Conservation (phyloP, 1,139 yeast species). For the Yamadazyma triangularis region DNA sequence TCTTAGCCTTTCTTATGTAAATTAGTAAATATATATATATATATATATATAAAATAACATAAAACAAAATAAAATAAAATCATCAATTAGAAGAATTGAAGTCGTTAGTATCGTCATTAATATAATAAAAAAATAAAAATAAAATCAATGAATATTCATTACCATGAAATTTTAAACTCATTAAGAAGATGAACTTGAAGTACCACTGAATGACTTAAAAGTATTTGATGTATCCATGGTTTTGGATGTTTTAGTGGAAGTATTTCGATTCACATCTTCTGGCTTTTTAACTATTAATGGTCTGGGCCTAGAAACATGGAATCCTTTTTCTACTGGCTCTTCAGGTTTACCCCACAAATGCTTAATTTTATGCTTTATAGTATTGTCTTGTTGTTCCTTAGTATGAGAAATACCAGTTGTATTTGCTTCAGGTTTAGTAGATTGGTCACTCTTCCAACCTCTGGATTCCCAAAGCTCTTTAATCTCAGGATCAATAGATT, state of each 20-base stretch:
- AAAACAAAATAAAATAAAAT: too few relatives aligned
- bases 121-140: too few relatives aligned
- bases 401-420: not conserved
- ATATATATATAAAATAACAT: too few relatives aligned
- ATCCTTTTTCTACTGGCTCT: slow-evolving; percentile 18
- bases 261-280: slow-evolving; percentile 2
- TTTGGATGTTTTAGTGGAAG: slow-evolving; percentile 4
- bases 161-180: too few relatives aligned
- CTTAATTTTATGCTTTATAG: not conserved
- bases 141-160: too few relatives aligned
- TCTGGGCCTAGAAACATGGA: slow-evolving; percentile 44
- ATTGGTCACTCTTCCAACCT: slow-evolving; percentile 16
- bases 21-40: too few relatives aligned
- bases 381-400: not conserved
- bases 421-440: not conserved
- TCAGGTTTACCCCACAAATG: slow-evolving; percentile 1
- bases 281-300: slow-evolving; percentile 26
- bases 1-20: too few relatives aligned
- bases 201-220: too few relatives aligned
- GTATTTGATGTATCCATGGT: slow-evolving; percentile 1
- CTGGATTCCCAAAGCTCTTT: slow-evolving; percentile 48
- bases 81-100: too few relatives aligned
- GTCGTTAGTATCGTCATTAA: too few relatives aligned
- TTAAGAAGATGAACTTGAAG: too few relatives aligned
- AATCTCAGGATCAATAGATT: slow-evolving; percentile 47